phyloP scores from a whole-genome alignment of 2,329 filamentous ascomycete genomes.

The Mycosphaerelloides madeirae region DNA sequence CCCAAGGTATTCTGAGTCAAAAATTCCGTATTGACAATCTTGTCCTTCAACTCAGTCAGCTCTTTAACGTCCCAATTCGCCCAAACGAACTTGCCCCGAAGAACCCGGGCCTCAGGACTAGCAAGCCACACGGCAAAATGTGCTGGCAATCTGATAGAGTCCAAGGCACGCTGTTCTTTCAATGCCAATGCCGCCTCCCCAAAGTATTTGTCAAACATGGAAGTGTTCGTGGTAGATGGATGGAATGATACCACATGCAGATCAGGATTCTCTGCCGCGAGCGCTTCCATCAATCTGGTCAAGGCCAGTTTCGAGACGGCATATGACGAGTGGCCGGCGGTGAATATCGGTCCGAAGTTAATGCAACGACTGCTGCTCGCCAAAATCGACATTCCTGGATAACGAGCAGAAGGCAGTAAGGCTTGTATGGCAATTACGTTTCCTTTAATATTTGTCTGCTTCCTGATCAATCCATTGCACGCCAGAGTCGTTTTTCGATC shows the following conservation, averaged over 20 bases:
- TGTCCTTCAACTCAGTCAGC: neutral
- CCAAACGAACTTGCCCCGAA: conserved; percentile 33
- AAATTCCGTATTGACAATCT: neutral
- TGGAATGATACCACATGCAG: neutral
- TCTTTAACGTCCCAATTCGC: conserved; percentile 16
- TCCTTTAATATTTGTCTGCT: neutral
- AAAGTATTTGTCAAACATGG: neutral
- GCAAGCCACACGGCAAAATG: conserved; percentile 35
- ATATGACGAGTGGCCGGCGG: too few relatives aligned
- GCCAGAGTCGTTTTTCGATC: too few relatives aligned
- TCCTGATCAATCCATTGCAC: too few relatives aligned
- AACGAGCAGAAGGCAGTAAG: neutral
- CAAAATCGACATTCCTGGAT: neutral
- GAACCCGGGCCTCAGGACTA: conserved; percentile 35
- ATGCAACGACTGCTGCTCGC: neutral
- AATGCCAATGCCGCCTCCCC: neutral
- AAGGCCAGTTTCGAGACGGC: neutral
- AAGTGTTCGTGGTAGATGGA: neutral
- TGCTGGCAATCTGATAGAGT: neutral
- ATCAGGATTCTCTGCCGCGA: neutral
- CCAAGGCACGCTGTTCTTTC: neutral
- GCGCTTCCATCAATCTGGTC: neutral
- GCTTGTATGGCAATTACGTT: neutral
- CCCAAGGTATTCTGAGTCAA: neutral
- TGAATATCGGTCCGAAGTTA: too few relatives aligned